Evolutionary conservation across 2,329 filamentous ascomycete genomes (phyloP).

Genomic region (Phaeophleospora eucalypticola): DNA sequence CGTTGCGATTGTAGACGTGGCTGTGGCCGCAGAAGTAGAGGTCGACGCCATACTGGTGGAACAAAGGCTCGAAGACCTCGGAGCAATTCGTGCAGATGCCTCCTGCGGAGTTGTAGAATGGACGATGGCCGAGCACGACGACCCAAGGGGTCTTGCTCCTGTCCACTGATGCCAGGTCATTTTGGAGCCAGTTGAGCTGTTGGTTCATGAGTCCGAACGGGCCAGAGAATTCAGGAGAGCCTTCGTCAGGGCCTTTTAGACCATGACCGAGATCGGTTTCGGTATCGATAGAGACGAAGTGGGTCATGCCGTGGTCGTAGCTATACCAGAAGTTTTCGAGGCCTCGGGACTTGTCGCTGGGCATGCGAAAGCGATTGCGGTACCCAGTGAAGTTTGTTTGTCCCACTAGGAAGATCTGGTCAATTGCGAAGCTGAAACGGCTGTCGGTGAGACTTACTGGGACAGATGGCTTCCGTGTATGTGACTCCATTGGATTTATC

Average conservation of each 20-base stretch:
- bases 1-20: slow-evolving; percentile 45
- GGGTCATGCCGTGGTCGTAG: slow-evolving; percentile 51
- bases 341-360: slow-evolving; percentile 45
- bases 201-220: slow-evolving; percentile 45
- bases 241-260: slow-evolving; percentile 43
- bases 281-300: slow-evolving; percentile 47
- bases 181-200: slow-evolving; percentile 46
- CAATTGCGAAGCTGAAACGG: neutral
- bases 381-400: slow-evolving; percentile 50
- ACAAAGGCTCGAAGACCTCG: slow-evolving; percentile 43
- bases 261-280: slow-evolving; percentile 51
- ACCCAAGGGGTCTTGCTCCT: slow-evolving; percentile 49
- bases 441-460: slow-evolving; percentile 33
- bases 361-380: slow-evolving; percentile 51
- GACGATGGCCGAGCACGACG: slow-evolving; percentile 46
- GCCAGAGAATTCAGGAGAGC: slow-evolving; percentile 44
- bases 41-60: slow-evolving; percentile 47
- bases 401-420: too few species aligned
- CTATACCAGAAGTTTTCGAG: slow-evolving; percentile 52
- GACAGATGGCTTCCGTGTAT: slow-evolving; percentile 49
- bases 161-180: slow-evolving; percentile 44
- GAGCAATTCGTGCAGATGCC: slow-evolving; percentile 42
- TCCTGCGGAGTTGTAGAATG: slow-evolving; percentile 44
- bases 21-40: slow-evolving; percentile 42
- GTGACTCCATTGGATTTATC: slow-evolving; percentile 34